Base-by-base conservation (phyloP, 345 rosid genomes). In the Alliaria petiolata region DNA sequence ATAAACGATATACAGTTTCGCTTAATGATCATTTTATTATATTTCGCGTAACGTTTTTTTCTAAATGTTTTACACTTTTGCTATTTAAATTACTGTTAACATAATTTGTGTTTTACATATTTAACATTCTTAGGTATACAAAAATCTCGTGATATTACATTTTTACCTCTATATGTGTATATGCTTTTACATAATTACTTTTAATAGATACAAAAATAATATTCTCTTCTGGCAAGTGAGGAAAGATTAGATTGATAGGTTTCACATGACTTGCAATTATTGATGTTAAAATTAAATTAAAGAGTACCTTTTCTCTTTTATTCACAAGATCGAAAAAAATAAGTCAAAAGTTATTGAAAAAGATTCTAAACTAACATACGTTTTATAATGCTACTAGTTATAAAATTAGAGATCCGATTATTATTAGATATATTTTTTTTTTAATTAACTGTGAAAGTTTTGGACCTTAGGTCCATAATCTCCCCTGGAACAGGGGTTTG, bases 181-280 rank as follows among this genome's bases (percentile, higher is more conserved):
- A 43, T 43, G 4, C 19, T 36, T 73, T 39, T 28, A 56, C 59
- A 59, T 33, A 42, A 50, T 39, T 58, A 20, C 35, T 13, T 60
- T 51, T 31, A 5, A 33, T 50, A 12, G 22, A 2, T 33, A 57
- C 42, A n/a, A 1, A 67, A 60, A 56, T 56, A 50, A 67, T 67
- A 61, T 60, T 69, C 70, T 69, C 65, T 36, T 69, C 12, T 49
- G 58, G 65, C 53, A 31, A 76, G 70, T 68, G 70, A 69, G 35
- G 34, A 74, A 61, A 69, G 15, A 38, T 46, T 54, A 69, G 52
- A 20, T 26, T 19, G 45, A 46, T 76, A 65, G 79, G 70, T 69
- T 76, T 76, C 79, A 62, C 79, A 76, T 76, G 79, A 62, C 60
- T 44, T 58, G 16, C 57, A 67, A 75, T 60, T 60, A 67, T 25